Conservation (phyloP, 805 yeast genomes). For the Suhomyces canberraensis region DNA sequence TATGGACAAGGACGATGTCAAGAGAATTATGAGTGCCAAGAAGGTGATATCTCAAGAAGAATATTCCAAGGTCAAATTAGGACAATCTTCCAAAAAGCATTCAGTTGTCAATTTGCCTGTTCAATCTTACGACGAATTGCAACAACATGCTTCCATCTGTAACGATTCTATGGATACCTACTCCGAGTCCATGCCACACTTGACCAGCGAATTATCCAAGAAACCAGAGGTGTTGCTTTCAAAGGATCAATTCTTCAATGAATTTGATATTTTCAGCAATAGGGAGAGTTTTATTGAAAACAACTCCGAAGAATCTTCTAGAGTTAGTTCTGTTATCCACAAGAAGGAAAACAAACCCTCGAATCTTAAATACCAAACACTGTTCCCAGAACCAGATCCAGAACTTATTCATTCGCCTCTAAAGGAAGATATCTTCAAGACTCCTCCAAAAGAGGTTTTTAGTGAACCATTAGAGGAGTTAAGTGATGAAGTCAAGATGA, state of each 20-base stretch:
- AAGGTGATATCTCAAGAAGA: constrained; percentile 40
- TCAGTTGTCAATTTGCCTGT: constrained; percentile 25
- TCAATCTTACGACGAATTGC: constrained; percentile 25
- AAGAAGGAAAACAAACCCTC: constrained; percentile 4
- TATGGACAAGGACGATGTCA: constrained; percentile 45
- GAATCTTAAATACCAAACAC: not conserved
- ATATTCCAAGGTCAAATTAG: constrained; percentile 32
- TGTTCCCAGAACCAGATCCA: constrained; percentile 36
- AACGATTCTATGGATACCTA: constrained; percentile 14
- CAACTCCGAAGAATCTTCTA: constrained; percentile 1
- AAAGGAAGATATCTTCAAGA: constrained; percentile 20
- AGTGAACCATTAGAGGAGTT: constrained; percentile 6
- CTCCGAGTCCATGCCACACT: constrained; percentile 24
- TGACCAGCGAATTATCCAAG: constrained; percentile 35
- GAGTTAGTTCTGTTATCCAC: constrained; percentile 11
- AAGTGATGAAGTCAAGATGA: constrained; percentile 11
- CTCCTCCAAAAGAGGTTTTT: constrained; percentile 21
- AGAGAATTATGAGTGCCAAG: constrained; percentile 36
- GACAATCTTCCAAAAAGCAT: constrained; percentile 19
- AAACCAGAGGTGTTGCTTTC: constrained; percentile 28
- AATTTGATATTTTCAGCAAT: constrained; percentile 16
- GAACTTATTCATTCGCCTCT: constrained; percentile 22
- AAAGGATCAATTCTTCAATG: constrained; percentile 28
- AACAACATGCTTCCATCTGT: constrained; percentile 33
- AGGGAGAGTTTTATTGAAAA: constrained; percentile 5